Evolutionary conservation across 1,284 basidiomycete genomes (phyloP).

Genomic region (Schizophyllum amplum): DNA sequence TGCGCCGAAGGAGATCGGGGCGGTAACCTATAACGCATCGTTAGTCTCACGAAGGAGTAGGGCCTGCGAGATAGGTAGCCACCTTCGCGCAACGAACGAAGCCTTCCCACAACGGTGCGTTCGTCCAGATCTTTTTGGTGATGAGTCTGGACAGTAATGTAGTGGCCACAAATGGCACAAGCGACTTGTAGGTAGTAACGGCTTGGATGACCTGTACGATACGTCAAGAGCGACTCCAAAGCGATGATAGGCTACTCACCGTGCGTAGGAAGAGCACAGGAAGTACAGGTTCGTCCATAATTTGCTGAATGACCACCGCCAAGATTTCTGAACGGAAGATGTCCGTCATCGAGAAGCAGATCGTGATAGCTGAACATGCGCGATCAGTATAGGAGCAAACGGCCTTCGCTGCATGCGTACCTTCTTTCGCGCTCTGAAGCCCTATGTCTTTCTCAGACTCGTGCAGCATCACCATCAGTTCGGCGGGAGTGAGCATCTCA

Average conservation of each 20-base stretch:
- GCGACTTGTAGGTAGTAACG: slow-evolving; percentile 90
- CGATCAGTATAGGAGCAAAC: slow-evolving; percentile 2
- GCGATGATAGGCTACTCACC: too few species aligned
- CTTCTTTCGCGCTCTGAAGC: slow-evolving; percentile 82
- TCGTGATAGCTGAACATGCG: slow-evolving; percentile 69
- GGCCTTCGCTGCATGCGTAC: slow-evolving; percentile 37
- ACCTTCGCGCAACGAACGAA: slow-evolving; percentile 90
- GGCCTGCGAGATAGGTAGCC: too few species aligned
- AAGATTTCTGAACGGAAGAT: slow-evolving; percentile 95
- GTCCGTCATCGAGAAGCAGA: slow-evolving; percentile 98
- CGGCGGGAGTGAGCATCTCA: slow-evolving; percentile 87
- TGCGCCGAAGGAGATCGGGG: slow-evolving; percentile 87
- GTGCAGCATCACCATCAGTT: slow-evolving; percentile 92
- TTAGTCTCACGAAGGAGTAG: too few species aligned
- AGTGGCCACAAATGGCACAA: slow-evolving; percentile 90
- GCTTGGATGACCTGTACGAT: too few species aligned
- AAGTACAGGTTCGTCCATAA: slow-evolving; percentile 85
- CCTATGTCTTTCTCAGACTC: slow-evolving; percentile 88
- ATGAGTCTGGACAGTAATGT: slow-evolving; percentile 92
- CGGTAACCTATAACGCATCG: slow-evolving; percentile 41
- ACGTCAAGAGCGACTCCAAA: too few species aligned
- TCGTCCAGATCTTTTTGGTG: slow-evolving; percentile 96
- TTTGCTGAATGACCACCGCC: slow-evolving; percentile 93
- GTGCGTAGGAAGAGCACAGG: slow-evolving; percentile 94
- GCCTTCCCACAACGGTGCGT: slow-evolving; percentile 93